Evolutionary conservation across 1,284 basidiomycete genomes (phyloP), one percentile per base, ranked within the genome.

Genomic region (Cutaneotrichosporon mucoides): DNA sequence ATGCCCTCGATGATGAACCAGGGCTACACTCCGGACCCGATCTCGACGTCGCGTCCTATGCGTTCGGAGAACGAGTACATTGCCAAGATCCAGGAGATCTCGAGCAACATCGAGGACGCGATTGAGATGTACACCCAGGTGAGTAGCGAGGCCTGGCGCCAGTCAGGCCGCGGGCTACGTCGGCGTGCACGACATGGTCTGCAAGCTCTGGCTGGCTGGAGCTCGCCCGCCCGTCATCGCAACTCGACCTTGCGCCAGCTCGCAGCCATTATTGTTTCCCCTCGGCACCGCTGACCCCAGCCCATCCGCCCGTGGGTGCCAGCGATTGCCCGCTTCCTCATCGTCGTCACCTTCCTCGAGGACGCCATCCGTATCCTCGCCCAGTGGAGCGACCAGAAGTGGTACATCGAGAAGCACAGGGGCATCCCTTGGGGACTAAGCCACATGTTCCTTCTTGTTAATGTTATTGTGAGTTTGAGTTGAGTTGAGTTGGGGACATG

Each of bases 281-380:
- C 24, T 24, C 24, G 24, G 24, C 24, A 24, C 24, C 24, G 24
- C 24, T 24, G 24, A 24, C 24, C 24, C 11, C 46, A 78, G 73
- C 95, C 96, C 36, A 83, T 98, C 79, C 88, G 89, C 77, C 96
- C 96, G 53, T 88, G 95, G 77, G 84, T 99, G 70, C 95, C 96
- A 36, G 88, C 92, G 53, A 87, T 98, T 75, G 96, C 93, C 62
- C 85, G 96, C 66, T 98, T 98, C 80, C 81, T 99, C 66, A 99
- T 99, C 77, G 92, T 99, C 57, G 92, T 96, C 46, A 99, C 95
- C 5, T 99, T 99, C 81, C 81, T 95, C 75, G 95, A 99, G 82
- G 75, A 99, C 77, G 92, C 95, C 9, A 80, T 96, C 73, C 83
- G 95, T 68, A 99, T 99, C 76, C 65, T 90, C 62, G 92, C 92